Evolutionary conservation across 768 basidiomycete species (phyloP), one percentile per base, ranked within the genome.

Genomic region (Suillus discolor): DNA sequence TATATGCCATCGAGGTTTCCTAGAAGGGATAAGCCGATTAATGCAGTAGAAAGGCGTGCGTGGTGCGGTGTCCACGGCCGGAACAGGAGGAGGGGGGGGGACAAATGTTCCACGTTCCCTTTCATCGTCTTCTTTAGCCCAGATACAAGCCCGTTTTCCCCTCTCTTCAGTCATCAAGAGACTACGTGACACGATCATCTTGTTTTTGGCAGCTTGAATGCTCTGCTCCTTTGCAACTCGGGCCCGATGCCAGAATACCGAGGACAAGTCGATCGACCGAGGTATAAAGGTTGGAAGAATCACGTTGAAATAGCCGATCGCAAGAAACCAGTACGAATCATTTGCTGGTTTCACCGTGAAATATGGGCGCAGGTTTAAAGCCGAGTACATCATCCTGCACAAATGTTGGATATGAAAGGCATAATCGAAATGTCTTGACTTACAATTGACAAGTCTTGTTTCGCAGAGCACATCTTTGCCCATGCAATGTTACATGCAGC

Each of bases 1-100:
- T 94, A 95, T 38, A 89, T 90, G 4, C 86, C 89, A 73, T 94
- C 92, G 62, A 94, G 79, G 72, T 93, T 94, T 2, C 93, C 93
- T n/a, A 94, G 81, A 66, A 96, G 82, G 6, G 93, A 95, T 54
- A 94, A 77, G 0, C 93, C 93, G 65, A 94, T 83, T 57, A 95
- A 80, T 12, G 90, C 91, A 1, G 76, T 75, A 1, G 87, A 87
- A n/a, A 28, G 91, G 87, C 1, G 80, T 78, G 61, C 79, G 82
- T 6, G 77, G 77, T 59, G 75, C 69, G 47, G 66, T 41, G 41
- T 66, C 60, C 20, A 66, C 39, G 34, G 72, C 55, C 55, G 77
- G 70, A 9, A 70, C 62, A 23, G 73, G 69, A 1, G 72, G 63
- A 31, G 31, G 31, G 6, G 78, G 73, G 7, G 73, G 68, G 36